Evolutionary conservation across 2,329 filamentous ascomycete species (phyloP).

Genomic region (Alternaria gansuensis): DNA sequence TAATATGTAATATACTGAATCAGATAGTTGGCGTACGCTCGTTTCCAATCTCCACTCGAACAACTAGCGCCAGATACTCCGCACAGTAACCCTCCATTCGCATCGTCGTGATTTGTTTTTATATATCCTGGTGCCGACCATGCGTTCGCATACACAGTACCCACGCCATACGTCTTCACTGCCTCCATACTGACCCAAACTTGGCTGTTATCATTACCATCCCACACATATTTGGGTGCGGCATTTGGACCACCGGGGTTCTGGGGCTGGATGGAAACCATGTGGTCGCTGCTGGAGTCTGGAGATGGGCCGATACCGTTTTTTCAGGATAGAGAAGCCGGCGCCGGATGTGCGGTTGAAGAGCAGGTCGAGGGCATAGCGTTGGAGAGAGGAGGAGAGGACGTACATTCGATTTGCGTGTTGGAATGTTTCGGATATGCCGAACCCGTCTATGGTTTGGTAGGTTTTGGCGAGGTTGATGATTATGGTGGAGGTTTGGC

Average conservation of each 20-base stretch:
- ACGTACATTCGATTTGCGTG: constrained; percentile 58
- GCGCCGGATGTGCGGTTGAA: constrained; percentile 59
- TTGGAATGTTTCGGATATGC: constrained; percentile 59
- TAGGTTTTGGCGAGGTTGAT: constrained; percentile 57
- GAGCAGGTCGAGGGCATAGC: constrained; percentile 55
- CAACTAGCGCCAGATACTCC: constrained; percentile 56
- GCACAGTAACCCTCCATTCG: constrained; percentile 58
- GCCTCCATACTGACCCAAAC: constrained; percentile 64
- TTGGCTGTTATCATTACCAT: constrained; percentile 55
- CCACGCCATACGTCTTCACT: constrained; percentile 54
- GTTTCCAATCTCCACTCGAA: constrained; percentile 58
- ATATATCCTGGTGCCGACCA: constrained; percentile 63
- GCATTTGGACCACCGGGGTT: constrained; percentile 38
- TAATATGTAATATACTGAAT: constrained; percentile 60
- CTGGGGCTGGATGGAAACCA: constrained; percentile 43
- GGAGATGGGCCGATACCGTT: constrained; percentile 59
- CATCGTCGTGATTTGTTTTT: constrained; percentile 61
- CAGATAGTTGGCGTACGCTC: constrained; percentile 61
- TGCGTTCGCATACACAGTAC: constrained; percentile 59
- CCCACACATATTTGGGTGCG: constrained; percentile 41
- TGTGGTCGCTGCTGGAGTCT: constrained; percentile 54
- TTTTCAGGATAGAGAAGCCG: constrained; percentile 56
- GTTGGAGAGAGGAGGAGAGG: constrained; percentile 51
- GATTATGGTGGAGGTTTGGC: constrained; percentile 47
- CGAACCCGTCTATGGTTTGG: constrained; percentile 60